Conservation (phyloP, 2,329 filamentous ascomycete genomes). For the Colletotrichum sp. region DNA sequence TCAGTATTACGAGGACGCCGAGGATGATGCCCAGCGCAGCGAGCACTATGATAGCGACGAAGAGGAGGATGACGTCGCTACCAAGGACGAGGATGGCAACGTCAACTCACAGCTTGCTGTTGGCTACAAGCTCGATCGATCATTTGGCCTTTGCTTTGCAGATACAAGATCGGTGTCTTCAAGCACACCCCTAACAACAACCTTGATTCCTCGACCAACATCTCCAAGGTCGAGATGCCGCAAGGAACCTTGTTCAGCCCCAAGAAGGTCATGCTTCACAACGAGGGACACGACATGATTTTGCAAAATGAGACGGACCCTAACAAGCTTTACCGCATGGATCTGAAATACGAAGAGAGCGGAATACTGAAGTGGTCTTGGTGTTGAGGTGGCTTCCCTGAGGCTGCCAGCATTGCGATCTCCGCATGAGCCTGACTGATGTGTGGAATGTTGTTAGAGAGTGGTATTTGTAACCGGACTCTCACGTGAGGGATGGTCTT, state of each 20-base stretch:
- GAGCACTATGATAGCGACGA: constrained; percentile 48
- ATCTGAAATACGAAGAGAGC: constrained; percentile 77
- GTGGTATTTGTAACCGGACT: no score
- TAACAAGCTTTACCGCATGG: constrained; percentile 95
- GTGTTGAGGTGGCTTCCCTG: no score
- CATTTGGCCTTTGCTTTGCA: constrained; percentile 84
- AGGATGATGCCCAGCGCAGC: constrained; percentile 69
- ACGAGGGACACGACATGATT: constrained; percentile 88
- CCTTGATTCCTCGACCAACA: constrained; percentile 95
- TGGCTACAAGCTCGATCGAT: constrained; percentile 95
- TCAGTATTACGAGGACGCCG: constrained; percentile 58
- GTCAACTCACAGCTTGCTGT: constrained; percentile 94
- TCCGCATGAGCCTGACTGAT: no score
- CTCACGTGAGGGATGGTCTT: no score
- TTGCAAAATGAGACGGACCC: constrained; percentile 83
- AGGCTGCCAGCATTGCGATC: no score
- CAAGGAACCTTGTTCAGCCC: constrained; percentile 88
- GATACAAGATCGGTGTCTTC: constrained; percentile 98
- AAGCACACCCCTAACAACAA: constrained; percentile 94
- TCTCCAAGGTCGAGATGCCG: constrained; percentile 92
- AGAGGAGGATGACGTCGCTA: constrained; percentile 65
- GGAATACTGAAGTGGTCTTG: no score
- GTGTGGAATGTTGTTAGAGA: no score
- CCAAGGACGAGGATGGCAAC: constrained; percentile 75
- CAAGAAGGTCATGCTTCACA: constrained; percentile 96